These are phyloP conservation scores for Myriosclerotinia scirpicola DNA, from an alignment of 2,329 filamentous ascomycete species.

Conservation along the genomic window DNA sequence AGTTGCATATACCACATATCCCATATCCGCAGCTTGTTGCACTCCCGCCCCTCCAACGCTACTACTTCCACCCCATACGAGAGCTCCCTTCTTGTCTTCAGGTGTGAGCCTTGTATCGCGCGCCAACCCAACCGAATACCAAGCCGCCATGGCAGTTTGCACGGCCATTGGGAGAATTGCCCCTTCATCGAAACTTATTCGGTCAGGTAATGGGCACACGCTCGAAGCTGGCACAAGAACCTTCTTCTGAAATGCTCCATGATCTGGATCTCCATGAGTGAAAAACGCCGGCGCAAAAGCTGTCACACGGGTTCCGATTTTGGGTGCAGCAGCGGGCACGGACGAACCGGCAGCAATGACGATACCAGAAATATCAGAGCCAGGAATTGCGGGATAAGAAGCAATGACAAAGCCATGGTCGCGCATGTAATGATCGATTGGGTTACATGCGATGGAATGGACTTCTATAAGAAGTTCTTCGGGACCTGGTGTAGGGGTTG, in stretches of 20 bases:
- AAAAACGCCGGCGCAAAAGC: conserved; percentile 37
- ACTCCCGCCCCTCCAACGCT: conserved; percentile 41
- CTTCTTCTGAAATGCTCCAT: conserved; percentile 40
- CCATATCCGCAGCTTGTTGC: conserved; percentile 45
- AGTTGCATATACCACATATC: conserved; percentile 45
- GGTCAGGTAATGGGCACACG: conserved; percentile 36
- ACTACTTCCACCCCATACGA: conserved; percentile 35
- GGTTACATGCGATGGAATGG: conserved; percentile 46
- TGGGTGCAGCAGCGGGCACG: conserved; percentile 21
- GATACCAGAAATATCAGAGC: conserved; percentile 29
- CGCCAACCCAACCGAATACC: conserved; percentile 34
- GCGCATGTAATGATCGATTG: conserved; percentile 42
- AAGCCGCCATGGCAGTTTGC: conserved; percentile 40
- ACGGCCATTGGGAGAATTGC: conserved; percentile 42
- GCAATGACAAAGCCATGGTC: conserved; percentile 39
- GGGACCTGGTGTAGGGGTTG: conserved; percentile 44
- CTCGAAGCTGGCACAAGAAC: conserved; percentile 32
- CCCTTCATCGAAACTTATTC: conserved; percentile 39
- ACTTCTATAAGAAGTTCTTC: conserved; percentile 45
- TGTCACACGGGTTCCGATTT: conserved; percentile 36
- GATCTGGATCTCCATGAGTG: conserved; percentile 18
- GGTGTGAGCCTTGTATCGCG: conserved; percentile 17
- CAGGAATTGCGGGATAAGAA: conserved; percentile 30
- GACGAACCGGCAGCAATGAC: conserved; percentile 25
- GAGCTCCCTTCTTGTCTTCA: conserved; percentile 27